Evolutionary conservation across 2,329 filamentous ascomycete genomes (phyloP), one percentile per base, ranked within the genome.

Genomic region (Aureobasidium sp.): DNA sequence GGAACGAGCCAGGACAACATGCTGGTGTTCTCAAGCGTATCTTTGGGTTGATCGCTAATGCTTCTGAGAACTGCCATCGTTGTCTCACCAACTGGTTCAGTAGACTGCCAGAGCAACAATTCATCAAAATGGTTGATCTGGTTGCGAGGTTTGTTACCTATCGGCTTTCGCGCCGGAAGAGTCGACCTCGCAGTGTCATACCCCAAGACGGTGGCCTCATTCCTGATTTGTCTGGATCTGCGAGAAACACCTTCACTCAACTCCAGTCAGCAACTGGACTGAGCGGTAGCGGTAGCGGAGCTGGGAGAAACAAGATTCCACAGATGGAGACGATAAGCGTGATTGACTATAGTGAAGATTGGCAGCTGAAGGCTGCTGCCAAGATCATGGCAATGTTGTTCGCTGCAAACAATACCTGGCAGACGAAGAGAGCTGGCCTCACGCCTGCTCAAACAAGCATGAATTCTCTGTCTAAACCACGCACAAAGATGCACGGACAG

Each of bases 1-100:
- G 67, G 45, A 70, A 73, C 19, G 74, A 74, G 19, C 78, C 82
- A 27, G 86, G 86, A 1, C 84, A 89, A 62, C 88, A 95, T 72
- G 91, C 89, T 2, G 88, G 87, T 4, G 87, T 96, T 57, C 83
- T 95, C 67, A 96, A 96, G 72, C 84, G 92, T 38, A 85, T 95
- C 40, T 73, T 95, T 27, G 92, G 92, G 0, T 75, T 96, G 10
- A 70, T 95, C 25, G 87, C 90, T 1, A 90, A 95, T 70, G 78
- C 89, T 13, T 81, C 89, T 0, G 82, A 84, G 61, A 82, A 87
- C 61, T 92, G 88, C 65, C 91, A 95, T 67, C 85, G 87, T 58
- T 84, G 88, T 66, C 74, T 95, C 27, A 84, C 91, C 10, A 81
- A 82, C 7, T 96, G 90, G 90, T 85, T 95, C 67, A 84, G 88